Conservation (phyloP, 208 protist species). For the Sergeia podlipaevii region DNA sequence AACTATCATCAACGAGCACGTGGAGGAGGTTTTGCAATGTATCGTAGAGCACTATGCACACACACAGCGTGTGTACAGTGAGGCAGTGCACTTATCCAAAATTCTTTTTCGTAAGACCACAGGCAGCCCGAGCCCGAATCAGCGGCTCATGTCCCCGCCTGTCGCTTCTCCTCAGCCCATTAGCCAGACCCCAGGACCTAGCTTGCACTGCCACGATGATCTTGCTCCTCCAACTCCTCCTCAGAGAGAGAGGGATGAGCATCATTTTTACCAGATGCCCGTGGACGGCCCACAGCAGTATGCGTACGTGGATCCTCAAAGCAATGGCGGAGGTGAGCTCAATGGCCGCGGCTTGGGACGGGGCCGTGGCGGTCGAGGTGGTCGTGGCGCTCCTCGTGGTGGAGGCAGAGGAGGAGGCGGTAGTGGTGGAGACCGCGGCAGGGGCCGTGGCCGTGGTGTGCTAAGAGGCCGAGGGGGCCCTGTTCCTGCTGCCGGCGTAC, state of each 20-base stretch:
- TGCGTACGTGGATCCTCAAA: too few relatives aligned
- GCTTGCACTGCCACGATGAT: conserved; percentile 15
- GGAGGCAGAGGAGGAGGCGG: neutral
- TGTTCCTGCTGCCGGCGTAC: neutral
- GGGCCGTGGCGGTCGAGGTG: conserved; percentile 17
- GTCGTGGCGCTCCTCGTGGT: neutral
- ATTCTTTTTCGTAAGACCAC: conserved; percentile 87
- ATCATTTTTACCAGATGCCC: conserved; percentile 23
- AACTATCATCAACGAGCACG: conserved; percentile 72
- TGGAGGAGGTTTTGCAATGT: conserved; percentile 75
- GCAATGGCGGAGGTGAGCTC: neutral
- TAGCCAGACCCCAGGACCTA: conserved; percentile 41
- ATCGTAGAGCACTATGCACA: conserved; percentile 67
- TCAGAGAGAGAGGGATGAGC: conserved; percentile 21
- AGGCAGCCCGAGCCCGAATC: conserved; percentile 55
- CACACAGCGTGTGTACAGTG: conserved; percentile 68
- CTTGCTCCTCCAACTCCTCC: conserved; percentile 52
- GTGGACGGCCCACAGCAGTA: neutral
- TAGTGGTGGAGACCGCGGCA: neutral
- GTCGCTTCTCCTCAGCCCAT: conserved; percentile 70
- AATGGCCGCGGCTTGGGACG: conserved; percentile 6
- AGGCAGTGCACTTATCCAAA: conserved; percentile 87
- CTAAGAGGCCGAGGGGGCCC: neutral
- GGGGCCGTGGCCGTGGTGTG: neutral
- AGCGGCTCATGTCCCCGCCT: conserved; percentile 68